Evolutionary conservation across 1,284 basidiomycete species (phyloP), one percentile per base, ranked within the genome.

Genomic region (Trichosporon sp.): DNA sequence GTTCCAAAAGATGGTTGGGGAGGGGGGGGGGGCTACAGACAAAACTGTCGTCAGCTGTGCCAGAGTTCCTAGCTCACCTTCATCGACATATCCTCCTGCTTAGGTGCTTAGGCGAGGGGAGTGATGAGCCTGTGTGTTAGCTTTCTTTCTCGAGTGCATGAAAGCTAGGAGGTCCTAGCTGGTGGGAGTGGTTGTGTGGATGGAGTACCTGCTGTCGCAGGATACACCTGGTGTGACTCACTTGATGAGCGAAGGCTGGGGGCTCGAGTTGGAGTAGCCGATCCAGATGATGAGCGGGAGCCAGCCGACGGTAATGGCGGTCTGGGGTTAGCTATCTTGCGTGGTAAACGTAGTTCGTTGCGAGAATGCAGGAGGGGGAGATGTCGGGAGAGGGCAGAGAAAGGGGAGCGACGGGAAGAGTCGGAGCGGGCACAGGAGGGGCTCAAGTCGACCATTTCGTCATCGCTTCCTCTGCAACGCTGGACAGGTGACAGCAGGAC

Each of bases 231-330:
- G 26, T 26, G 6, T 2, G 3, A 88, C 91, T 78, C 74, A 94
- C 93, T 94, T 95, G 85, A 96, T 95, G 78, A 96, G 86, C 59
- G 93, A 93, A n/a, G 93, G 93, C 79, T 94, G 93, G 43, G 93
- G 93, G 79, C 91, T 92, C 80, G 92, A 93, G 79, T 91, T 87
- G 69, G 91, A 92, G 86, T 92, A 96, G 40, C 94, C 94, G 79
- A 96, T 88, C 84, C 93, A 96, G 78, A 97, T 95, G 80, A 97
- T 92, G 80, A 94, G 86, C 48, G 94, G 94, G 79, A 97, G 92
- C 93, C 94, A 97, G 76, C 90, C 91, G 79, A 94, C 94, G 84
- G 96, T 93, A 71, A 96, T 83, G 77, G 93, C 88, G 73, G 91
- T 93, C 94, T 96, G 78, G 64, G 10, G 68, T 74, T 59, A 74